Base-by-base conservation (phyloP, 345 rosid species). In the Balakata baccata region DNA sequence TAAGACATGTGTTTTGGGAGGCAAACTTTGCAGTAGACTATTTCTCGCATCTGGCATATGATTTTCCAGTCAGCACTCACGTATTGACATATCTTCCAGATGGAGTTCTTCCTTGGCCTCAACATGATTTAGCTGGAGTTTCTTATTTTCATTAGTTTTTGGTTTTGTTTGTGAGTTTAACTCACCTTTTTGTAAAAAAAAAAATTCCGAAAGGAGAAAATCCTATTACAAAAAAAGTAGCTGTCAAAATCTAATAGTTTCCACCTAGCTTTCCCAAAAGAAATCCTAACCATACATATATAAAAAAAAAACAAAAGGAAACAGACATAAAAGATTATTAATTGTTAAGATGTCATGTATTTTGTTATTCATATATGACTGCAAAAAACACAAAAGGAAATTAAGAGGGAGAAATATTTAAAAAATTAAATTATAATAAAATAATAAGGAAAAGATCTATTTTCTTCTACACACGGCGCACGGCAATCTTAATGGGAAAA, bases 291-390 rank as follows among this genome's bases (percentile, higher is more conserved):
- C 20, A 22, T 39, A 39, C 11, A 43, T 57, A 52, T 12, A 20
- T 0, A 53, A 3, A 17, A 74, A 74, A 34, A 60, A 37, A 7
- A n/a, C n/a, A n/a, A 17, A 20, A 1, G 16, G 23, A 22, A 6
- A 66, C 20, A 63, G n/a, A 63, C 20, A 54, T 17, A 68, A 46
- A 56, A 51, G 9, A 68, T 39, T 68, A 51, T 39, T n/a, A n/a
- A n/a, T n/a, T 52, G 23, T 38, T 66, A 38, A 51, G 6, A 53
- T 22, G 64, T 69, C 74, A 75, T 61, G 69, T 22, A 54, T 69
- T 69, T 69, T 39, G 74, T 53, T 61, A 51, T 66, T 34, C 50
- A 51, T 51, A 4, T 5, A 60, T 50, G 67, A 59, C 72, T 59
- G 72, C 57, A 47, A 37, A 49, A 7, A 59, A 59, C 4, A 29